phyloP scores from a whole-genome alignment of 768 basidiomycete species.

The Candolleomyces eurysporus region DNA sequence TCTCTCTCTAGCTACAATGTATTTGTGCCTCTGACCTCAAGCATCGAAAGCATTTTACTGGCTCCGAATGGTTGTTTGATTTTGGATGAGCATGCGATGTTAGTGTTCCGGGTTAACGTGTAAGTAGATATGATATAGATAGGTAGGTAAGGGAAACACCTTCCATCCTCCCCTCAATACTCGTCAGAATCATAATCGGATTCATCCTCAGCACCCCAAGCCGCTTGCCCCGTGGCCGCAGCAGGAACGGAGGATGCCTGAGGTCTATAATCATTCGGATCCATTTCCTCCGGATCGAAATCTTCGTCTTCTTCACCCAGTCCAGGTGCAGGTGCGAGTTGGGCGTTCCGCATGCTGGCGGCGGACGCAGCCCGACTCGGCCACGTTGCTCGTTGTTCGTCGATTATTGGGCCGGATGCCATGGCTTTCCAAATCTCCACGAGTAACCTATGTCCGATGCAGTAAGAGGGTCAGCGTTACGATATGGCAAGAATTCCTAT shows the following conservation, averaged over 20 bases:
- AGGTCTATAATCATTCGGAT: neutral
- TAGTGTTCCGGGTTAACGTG: too few species aligned
- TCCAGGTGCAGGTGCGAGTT: neutral
- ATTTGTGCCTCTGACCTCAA: too few species aligned
- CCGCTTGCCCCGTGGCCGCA: too few species aligned
- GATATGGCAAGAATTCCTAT: neutral
- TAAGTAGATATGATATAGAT: too few species aligned
- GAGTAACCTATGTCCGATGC: neutral
- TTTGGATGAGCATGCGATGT: too few species aligned
- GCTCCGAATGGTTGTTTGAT: too few species aligned
- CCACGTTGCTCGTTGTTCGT: neutral
- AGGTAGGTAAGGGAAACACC: too few species aligned
- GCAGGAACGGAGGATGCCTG: neutral
- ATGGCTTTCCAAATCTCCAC: neutral
- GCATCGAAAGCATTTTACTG: too few species aligned
- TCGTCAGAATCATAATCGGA: too few species aligned
- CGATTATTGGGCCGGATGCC: neutral
- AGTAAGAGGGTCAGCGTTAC: neutral
- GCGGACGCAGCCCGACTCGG: neutral
- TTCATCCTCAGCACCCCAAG: too few species aligned
- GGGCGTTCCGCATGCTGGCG: neutral
- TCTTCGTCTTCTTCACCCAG: neutral
- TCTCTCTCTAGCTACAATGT: neutral
- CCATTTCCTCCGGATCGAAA: neutral
- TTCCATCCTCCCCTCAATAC: too few species aligned